Percentiles rank a stretch among this genome's conserved stretches.
Evolutionary conservation across 352 stramenopile species (phyloP).

Genomic region (Pythium insidiosum): DNA sequence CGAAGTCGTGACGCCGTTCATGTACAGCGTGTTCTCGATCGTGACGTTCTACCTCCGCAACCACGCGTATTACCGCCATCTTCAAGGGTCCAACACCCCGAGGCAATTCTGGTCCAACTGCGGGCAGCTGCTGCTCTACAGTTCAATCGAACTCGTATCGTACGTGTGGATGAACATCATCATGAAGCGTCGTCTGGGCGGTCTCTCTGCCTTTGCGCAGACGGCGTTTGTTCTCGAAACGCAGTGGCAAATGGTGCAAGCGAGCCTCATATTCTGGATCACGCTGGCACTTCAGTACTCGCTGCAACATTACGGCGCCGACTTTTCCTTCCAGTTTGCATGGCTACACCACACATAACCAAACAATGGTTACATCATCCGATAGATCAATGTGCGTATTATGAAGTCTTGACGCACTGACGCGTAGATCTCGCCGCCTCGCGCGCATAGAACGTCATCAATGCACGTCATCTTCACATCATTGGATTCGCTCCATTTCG

Average conservation of each 20-base stretch:
- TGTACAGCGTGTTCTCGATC: constrained; percentile 25
- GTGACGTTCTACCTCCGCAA: constrained; percentile 23
- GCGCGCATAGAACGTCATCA: no score
- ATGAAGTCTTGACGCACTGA: no score
- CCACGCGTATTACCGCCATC: constrained; percentile 11
- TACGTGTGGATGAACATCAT: constrained; percentile 12
- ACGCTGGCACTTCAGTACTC: constrained; percentile 9
- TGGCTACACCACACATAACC: no score
- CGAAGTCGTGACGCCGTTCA: constrained; percentile 21
- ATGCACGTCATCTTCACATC: no score
- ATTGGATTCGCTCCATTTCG: no score
- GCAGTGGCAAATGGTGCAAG: constrained; percentile 20
- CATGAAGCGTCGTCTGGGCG: constrained; percentile 7
- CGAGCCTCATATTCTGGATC: constrained; percentile 16
- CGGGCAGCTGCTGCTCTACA: constrained; percentile 15
- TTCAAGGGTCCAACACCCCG: neutral
- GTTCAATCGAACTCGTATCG: constrained; percentile 12
- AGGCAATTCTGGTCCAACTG: constrained; percentile 5
- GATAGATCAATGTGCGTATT: no score
- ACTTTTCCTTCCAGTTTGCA: constrained; percentile 19
- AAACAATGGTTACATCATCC: no score
- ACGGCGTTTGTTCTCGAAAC: constrained; percentile 20
- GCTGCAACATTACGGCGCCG: constrained; percentile 3
- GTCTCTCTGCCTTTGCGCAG: constrained; percentile 7
- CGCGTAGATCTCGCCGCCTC: no score